Base-by-base conservation (phyloP, 164 flowering plant species). In the Platanus orientalis region DNA sequence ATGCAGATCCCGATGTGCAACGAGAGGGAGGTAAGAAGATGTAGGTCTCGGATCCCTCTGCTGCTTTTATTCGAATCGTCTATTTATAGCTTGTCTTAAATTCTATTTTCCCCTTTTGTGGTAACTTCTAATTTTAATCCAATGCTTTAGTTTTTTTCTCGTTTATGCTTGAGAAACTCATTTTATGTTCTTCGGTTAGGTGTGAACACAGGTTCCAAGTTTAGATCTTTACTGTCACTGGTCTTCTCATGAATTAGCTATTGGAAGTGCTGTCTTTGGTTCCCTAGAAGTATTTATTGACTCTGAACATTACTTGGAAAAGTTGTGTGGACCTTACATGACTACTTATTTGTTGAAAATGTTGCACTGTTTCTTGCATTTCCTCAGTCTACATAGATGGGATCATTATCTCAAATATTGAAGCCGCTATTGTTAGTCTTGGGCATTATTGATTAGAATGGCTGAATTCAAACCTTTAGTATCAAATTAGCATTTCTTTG, bases 1-100 rank as follows among this genome's bases (percentile, higher is more conserved):
- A 72, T 91, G 39, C 98, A 94, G 84, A 90, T 94, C 20, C 97
- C 98, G 0, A 94, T 91, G 98, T 91, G 98, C 81, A 94, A 94
- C 57, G 99, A 91, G 82, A 85, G 81, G 90, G 99, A 94, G 97
- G 99, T 91, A 83, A 89, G 90, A 70, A 60, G 71, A 79, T 73
- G 84, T 84, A 81, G 87, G 85, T 84, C 77, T 69, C 81, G 10
- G 30, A 61, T 57, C 73, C 71, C 67, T n/a, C n/a, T 60, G 28
- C n/a, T 26, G n/a, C 40, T 44, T 4, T 3, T 11, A 21, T 23
- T 63, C 7, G 23, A n/a, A 34, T 53, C 40, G 16, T 58, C 19
- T 60, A 16, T 25, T 48, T 20, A 0, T 40, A 25, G 42, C 27
- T 16, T 53, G 2, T 20, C 10, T 42, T 6, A 12, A 1, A 3